Percentiles rank a stretch among this genome's conserved stretches.
phyloP scores from a whole-genome alignment of 1,139 yeast genomes.

The Magnusiomyces ingens region DNA sequence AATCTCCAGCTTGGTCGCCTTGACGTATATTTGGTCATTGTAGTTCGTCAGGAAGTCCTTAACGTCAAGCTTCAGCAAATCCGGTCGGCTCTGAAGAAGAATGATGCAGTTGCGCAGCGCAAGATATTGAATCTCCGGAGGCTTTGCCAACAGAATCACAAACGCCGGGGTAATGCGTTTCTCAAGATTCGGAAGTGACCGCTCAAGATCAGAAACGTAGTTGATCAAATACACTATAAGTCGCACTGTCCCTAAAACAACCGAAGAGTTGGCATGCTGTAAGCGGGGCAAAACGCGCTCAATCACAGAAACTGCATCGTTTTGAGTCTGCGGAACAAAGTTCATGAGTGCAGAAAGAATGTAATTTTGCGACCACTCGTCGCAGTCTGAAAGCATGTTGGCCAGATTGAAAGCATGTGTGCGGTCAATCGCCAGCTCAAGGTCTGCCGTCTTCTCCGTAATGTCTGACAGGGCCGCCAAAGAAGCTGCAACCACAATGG shows the following conservation, averaged over 20 bases:
- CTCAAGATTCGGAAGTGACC: slow-evolving; percentile 47
- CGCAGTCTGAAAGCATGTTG: slow-evolving; percentile 45
- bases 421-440: slow-evolving; percentile 51
- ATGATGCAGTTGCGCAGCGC: slow-evolving; percentile 76
- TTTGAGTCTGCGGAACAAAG: slow-evolving; percentile 61
- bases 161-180: slow-evolving; percentile 65
- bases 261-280: slow-evolving; percentile 77
- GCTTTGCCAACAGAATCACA: slow-evolving; percentile 64
- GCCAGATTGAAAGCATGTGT: slow-evolving; percentile 51
- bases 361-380: slow-evolving; percentile 77
- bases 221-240: slow-evolving; percentile 66
- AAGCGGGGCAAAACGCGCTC: slow-evolving; percentile 67
- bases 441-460: slow-evolving; percentile 47
- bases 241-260: slow-evolving; percentile 70
- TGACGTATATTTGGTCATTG: slow-evolving; percentile 82
- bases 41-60: slow-evolving; percentile 74
- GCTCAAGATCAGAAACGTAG: slow-evolving; percentile 43
- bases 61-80: slow-evolving; percentile 58
- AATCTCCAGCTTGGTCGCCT: slow-evolving; percentile 85
- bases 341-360: slow-evolving; percentile 62
- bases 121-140: slow-evolving; percentile 78
- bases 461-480: slow-evolving; percentile 62
- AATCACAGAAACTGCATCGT: slow-evolving; percentile 60
- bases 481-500: slow-evolving; percentile 65
- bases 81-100: slow-evolving; percentile 59